These are phyloP conservation scores for Tarenaya hassleriana DNA, from an alignment of 345 rosid genomes.

Conservation along the genomic window DNA sequence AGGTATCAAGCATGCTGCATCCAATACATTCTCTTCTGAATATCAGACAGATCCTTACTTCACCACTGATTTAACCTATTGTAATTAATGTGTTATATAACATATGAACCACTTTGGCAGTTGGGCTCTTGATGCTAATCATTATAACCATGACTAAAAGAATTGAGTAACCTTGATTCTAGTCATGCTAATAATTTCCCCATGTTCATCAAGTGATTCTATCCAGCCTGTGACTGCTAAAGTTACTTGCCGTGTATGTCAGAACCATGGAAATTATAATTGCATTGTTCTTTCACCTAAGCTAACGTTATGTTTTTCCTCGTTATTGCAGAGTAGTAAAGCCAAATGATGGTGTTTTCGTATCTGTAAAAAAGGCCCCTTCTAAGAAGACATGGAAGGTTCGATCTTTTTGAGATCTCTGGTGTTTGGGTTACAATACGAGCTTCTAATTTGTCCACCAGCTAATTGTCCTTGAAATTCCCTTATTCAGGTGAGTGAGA, in stretches of 20 bases:
- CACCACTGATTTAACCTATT: neutral
- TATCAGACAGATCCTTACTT: slow-evolving; percentile 9
- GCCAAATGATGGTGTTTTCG: slow-evolving; percentile 72
- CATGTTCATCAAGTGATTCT: too few relatives aligned
- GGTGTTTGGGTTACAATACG: slow-evolving; percentile 7
- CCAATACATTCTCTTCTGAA: slow-evolving; percentile 6
- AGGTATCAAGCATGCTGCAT: slow-evolving; percentile 42
- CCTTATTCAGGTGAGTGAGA: slow-evolving; percentile 65
- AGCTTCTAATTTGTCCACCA: slow-evolving; percentile 13
- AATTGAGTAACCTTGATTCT: too few relatives aligned
- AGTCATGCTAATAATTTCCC: too few relatives aligned
- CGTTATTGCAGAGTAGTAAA: slow-evolving; percentile 57
- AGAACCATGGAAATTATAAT: slow-evolving; percentile 11
- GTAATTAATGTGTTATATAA: too few relatives aligned
- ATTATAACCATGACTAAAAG: too few relatives aligned
- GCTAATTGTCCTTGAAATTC: slow-evolving; percentile 12
- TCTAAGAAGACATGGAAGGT: slow-evolving; percentile 96
- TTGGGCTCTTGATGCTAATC: too few relatives aligned
- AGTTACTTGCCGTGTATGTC: neutral
- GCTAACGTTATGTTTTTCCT: slow-evolving; percentile 12
- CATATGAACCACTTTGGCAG: too few relatives aligned
- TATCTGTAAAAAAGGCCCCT: slow-evolving; percentile 79
- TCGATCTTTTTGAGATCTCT: slow-evolving; percentile 18
- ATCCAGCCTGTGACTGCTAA: too few relatives aligned
- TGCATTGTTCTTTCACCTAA: slow-evolving; percentile 12